Base-by-base conservation (phyloP, 495 filamentous ascomycete species). In the Immersiella caudata region DNA sequence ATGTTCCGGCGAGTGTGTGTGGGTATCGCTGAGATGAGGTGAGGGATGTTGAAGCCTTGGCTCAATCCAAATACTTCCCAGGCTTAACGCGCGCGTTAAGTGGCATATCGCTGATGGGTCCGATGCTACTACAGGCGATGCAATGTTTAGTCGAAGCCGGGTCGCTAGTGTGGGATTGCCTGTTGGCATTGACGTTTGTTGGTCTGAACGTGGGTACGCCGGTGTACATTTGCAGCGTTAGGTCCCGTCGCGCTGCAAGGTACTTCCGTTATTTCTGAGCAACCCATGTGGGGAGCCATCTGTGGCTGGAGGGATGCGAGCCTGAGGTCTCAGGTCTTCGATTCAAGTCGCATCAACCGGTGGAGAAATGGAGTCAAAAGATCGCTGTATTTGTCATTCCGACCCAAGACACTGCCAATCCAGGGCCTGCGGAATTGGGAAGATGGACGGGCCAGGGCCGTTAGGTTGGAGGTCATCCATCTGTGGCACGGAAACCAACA, bases 251-350 rank as follows among this genome's bases (percentile, higher is more conserved):
- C 8, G 52, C 52, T 55, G 52, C 52, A 55, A 55, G 52, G 52
- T 55, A 55, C 52, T 55, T 55, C 40, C 40, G 40, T 46, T 46
- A 46, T 46, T 33, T 46, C 40, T 46, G 40, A 46, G 11, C 40
- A 46, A 6, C 40, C 11, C 40, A 46, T 46, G 40, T 46, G 40
- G 40, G 40, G 16, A 14, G 5, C 5, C 40, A 18, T 4, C 2
- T 55, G 52, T 55, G 52, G 52, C 52, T 55, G 40, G 40, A 46
- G 40, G 40, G 14, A 46, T 46, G 40, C 40, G 16, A 46, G 40
- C 40, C 40, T 46, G 40, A 46, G 16, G 40, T 46, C 11, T 46
- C 16, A 12, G 40, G 40, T 18, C 40, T 46, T 18, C 11, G 16
- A 46, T 46, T 46, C 40, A 46, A 12, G 40, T 12, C 40, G 11